Evolutionary conservation across 345 rosid species (phyloP).

Genomic region (Camelina laxa): DNA sequence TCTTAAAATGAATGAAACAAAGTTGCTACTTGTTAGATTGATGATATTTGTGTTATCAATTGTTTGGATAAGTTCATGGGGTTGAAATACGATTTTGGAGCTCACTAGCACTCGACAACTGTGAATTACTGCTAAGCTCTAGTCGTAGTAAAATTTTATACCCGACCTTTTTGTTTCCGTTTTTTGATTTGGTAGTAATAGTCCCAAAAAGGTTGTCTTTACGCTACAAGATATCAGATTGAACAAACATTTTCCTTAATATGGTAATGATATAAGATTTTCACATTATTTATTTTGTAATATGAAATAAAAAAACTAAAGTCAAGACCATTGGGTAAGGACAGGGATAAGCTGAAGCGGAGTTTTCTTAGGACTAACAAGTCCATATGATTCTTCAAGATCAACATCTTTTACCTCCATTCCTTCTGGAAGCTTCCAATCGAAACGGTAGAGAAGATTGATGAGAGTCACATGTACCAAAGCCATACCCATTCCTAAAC

Average conservation of each 20-base stretch:
- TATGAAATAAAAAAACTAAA: neutral
- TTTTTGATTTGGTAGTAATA: constrained; percentile 17
- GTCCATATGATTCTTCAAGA: constrained; percentile 57
- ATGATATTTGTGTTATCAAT: too few species aligned
- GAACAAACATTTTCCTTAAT: constrained; percentile 25
- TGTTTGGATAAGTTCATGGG: too few species aligned
- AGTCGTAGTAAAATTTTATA: neutral
- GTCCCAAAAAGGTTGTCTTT: neutral
- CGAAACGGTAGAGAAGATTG: constrained; percentile 51
- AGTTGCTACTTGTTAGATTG: too few species aligned
- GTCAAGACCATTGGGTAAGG: constrained; percentile 33
- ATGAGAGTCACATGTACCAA: constrained; percentile 55
- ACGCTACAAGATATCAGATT: neutral
- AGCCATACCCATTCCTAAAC: constrained; percentile 45
- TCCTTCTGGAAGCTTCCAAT: constrained; percentile 57
- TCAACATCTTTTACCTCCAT: constrained; percentile 50
- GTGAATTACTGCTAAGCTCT: too few species aligned
- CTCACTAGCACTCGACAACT: too few species aligned
- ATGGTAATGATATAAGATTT: neutral
- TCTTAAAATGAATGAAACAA: too few species aligned
- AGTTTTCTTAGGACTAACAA: constrained; percentile 52
- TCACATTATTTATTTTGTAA: neutral
- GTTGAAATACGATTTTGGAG: too few species aligned
- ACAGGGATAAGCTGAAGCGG: constrained; percentile 49
- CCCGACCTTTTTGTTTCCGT: neutral